phyloP scores from a whole-genome alignment of 345 rosid genomes.

The Mangifera indica region DNA sequence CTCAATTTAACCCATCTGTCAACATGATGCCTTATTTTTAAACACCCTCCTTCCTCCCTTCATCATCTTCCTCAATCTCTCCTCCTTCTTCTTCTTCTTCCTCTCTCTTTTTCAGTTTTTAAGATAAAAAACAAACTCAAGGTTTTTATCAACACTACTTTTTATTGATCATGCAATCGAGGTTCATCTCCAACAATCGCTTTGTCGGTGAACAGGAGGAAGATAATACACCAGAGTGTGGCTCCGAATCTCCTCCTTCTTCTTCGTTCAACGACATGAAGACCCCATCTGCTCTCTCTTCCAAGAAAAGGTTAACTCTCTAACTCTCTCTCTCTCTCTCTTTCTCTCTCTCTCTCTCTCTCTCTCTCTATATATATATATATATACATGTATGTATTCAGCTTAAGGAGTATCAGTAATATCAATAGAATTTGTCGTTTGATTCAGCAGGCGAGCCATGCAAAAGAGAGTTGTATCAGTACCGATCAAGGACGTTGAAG shows the following conservation, averaged over 20 bases:
- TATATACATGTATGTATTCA: neutral
- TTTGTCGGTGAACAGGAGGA: slow-evolving; percentile 38
- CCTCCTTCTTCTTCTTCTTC: slow-evolving; percentile 33
- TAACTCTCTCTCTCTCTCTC: no score
- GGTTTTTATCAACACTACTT: neutral
- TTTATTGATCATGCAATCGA: slow-evolving; percentile 34
- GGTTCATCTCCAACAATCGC: slow-evolving; percentile 27
- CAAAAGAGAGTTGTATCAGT: slow-evolving; percentile 81
- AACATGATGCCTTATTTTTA: slow-evolving; percentile 44
- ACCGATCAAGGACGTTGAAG: slow-evolving; percentile 81
- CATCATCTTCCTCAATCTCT: slow-evolving; percentile 31
- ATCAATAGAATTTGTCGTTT: neutral
- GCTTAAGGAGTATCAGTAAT: no score
- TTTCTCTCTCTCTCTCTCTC: no score
- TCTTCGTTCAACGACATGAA: slow-evolving; percentile 44
- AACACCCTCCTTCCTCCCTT: slow-evolving; percentile 26
- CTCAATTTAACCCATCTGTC: slow-evolving; percentile 34
- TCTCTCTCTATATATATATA: no score
- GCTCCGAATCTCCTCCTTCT: slow-evolving; percentile 62
- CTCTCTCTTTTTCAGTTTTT: slow-evolving; percentile 12
- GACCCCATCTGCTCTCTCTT: slow-evolving; percentile 43
- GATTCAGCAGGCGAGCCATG: slow-evolving; percentile 52
- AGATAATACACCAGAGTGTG: slow-evolving; percentile 52
- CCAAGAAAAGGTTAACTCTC: slow-evolving; percentile 53
- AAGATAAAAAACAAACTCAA: neutral